Evolutionary conservation across 2,329 filamentous ascomycete species (phyloP).

Genomic region (Esteya vermicola): DNA sequence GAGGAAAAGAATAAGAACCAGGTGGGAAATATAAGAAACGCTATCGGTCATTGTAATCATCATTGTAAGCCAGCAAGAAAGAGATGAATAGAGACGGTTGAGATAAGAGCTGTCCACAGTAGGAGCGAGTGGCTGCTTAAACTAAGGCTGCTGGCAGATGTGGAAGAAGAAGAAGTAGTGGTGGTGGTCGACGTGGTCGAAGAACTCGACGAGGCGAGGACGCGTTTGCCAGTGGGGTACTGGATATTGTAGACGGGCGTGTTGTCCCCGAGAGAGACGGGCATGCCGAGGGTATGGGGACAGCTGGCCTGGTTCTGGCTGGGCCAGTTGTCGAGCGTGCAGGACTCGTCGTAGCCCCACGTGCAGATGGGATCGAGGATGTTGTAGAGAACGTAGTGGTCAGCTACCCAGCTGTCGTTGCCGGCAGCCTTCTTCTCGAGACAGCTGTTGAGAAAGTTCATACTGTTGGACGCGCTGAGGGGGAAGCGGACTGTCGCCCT

Average conservation of each 20-base stretch:
- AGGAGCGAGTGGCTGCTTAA: too few species aligned
- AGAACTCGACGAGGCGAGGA: constrained; percentile 14
- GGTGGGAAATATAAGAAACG: too few species aligned
- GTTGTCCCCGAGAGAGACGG: constrained; percentile 19
- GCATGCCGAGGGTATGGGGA: constrained; percentile 24
- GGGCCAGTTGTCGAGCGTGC: constrained; percentile 28
- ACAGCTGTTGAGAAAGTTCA: constrained; percentile 36
- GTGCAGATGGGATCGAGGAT: constrained; percentile 34
- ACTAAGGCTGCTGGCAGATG: too few species aligned
- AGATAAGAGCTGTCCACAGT: too few species aligned
- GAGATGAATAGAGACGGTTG: too few species aligned
- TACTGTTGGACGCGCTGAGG: constrained; percentile 33
- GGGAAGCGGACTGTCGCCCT: too few species aligned
- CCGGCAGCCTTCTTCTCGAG: constrained; percentile 16
- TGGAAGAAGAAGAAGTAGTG: too few species aligned
- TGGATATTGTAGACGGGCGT: constrained; percentile 31
- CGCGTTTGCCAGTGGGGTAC: constrained; percentile 28
- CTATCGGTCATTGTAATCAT: too few species aligned
- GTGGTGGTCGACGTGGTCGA: not conserved
- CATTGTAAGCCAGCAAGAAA: too few species aligned
- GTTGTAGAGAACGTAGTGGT: constrained; percentile 35
- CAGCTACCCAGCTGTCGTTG: constrained; percentile 28
- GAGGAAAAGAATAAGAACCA: too few species aligned
- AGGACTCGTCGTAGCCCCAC: constrained; percentile 29
- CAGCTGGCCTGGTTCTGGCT: constrained; percentile 29